Percentiles rank a stretch among this genome's conserved stretches.
Evolutionary conservation across 805 yeast genomes (phyloP).

Genomic region (Kluyveromyces lactis): DNA sequence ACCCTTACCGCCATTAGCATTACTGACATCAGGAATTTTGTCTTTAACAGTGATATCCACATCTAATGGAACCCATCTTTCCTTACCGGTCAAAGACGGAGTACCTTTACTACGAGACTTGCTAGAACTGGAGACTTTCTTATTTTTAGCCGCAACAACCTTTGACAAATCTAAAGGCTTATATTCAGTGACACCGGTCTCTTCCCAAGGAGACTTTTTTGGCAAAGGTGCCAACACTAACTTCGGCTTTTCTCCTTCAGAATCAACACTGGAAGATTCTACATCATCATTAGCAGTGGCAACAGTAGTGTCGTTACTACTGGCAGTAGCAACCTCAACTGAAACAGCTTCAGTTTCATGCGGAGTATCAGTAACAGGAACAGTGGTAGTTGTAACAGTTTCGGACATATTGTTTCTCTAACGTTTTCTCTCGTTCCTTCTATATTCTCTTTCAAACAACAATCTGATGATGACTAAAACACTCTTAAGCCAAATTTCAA

Average conservation of each 20-base stretch:
- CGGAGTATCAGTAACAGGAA: no score
- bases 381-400: neutral
- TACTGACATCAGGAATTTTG: constrained; percentile 13
- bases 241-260: constrained; percentile 11
- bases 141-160: constrained; percentile 9
- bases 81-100: constrained; percentile 35
- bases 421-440: no score
- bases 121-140: constrained; percentile 3
- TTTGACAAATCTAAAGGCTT: constrained; percentile 7
- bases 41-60: constrained; percentile 41
- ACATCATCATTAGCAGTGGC: constrained; percentile 5
- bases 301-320: constrained; percentile 3
- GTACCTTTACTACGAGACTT: constrained; percentile 10
- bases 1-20: neutral
- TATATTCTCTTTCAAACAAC: no score
- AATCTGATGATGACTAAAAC: no score
- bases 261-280: constrained; percentile 1
- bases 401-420: neutral
- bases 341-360: no score
- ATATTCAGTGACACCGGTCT: constrained; percentile 12
- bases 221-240: constrained; percentile 26
- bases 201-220: constrained; percentile 28
- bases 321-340: neutral
- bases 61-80: constrained; percentile 67
- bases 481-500: no score